phyloP scores from a whole-genome alignment of 352 stramenopile genomes.

The Peronospora farinosa region DNA sequence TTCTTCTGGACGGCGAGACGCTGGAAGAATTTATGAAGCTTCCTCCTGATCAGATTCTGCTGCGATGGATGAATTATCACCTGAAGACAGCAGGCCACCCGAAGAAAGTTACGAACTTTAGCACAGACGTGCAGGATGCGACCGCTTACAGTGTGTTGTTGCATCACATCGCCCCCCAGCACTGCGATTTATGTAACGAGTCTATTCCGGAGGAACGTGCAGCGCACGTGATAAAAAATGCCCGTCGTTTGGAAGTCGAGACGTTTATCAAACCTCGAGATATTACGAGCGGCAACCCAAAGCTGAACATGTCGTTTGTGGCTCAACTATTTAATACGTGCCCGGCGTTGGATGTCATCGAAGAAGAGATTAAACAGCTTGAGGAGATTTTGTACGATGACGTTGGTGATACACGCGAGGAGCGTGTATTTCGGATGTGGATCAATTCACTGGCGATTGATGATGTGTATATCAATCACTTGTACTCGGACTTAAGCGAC shows the following conservation, averaged over 20 bases:
- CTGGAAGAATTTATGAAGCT: conserved; percentile 88
- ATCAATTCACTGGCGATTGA: conserved; percentile 90
- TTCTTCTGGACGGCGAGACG: conserved; percentile 82
- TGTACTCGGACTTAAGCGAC: conserved; percentile 87
- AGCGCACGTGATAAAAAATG: conserved; percentile 79
- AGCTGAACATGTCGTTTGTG: conserved; percentile 89
- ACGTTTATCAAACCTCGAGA: conserved; percentile 90
- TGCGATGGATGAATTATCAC: conserved; percentile 93
- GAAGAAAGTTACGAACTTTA: conserved; percentile 79
- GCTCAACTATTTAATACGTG: conserved; percentile 91
- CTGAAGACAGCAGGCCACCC: conserved; percentile 65
- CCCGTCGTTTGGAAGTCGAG: conserved; percentile 74
- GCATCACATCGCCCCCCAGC: conserved; percentile 76
- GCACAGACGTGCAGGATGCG: conserved; percentile 73
- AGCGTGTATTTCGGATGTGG: conserved; percentile 89
- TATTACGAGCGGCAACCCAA: conserved; percentile 89
- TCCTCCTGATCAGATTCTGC: conserved; percentile 85
- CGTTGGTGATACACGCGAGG: conserved; percentile 78
- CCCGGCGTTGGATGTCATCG: conserved; percentile 71
- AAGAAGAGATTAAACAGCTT: conserved; percentile 81
- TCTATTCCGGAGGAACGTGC: conserved; percentile 53
- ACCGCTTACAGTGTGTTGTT: conserved; percentile 84
- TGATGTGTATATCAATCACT: conserved; percentile 86
- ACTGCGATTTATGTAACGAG: conserved; percentile 63
- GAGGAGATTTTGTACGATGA: conserved; percentile 87